Base-by-base conservation (phyloP, 2,329 filamentous ascomycete species). In the Fusarium proliferatum region DNA sequence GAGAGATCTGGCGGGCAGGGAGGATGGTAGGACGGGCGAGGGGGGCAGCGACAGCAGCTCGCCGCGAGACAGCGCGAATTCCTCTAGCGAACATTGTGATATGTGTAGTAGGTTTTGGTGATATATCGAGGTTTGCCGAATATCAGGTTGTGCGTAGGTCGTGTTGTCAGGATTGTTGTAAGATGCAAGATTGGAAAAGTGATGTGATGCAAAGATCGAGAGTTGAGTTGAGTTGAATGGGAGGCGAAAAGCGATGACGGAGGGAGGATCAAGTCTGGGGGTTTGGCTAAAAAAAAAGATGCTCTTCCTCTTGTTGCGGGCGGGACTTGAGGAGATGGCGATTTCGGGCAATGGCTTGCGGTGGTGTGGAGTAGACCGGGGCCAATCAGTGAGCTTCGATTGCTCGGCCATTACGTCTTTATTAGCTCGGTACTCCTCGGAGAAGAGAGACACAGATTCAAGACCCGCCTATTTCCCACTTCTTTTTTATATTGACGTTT, bases 61-160 rank as follows among this genome's bases (percentile, higher is more conserved):
- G 82, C 78, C 85, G 82, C 63, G 86, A 84, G 76, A 81, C 80
- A 66, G 81, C 80, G 73, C 84, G 82, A 68, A 84, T 80, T 73
- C 84, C 84, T 82, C 85, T 83, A 72, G 86, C 86, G 67, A 87
- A 79, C 86, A 87, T 88, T 65, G 77, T 84, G 70, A 69, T 42
- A 68, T 75, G 43, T 52, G 42, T 17, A 33, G 45, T 52, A 55
- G 41, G 55, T 23, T 15, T 36, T 46, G 48, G 33, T 23, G 53
- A 49, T 63, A 61, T 65, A 61, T 53, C 36, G 49, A 74, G 23
- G 45, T 60, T 61, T 52, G 43, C 64, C 61, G 56, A 63, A 39
- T 48, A 43, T 45, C 33, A 28, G 57, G 49, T 34, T 51, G 26
- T 51, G 23, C 36, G 41, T 73, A 70, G 61, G 71, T 69, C 45